Evolutionary conservation across 371 early-diverging fungal genomes (phyloP), one percentile per base, ranked within the genome.

Genomic region (Apophysomyces variabilis): DNA sequence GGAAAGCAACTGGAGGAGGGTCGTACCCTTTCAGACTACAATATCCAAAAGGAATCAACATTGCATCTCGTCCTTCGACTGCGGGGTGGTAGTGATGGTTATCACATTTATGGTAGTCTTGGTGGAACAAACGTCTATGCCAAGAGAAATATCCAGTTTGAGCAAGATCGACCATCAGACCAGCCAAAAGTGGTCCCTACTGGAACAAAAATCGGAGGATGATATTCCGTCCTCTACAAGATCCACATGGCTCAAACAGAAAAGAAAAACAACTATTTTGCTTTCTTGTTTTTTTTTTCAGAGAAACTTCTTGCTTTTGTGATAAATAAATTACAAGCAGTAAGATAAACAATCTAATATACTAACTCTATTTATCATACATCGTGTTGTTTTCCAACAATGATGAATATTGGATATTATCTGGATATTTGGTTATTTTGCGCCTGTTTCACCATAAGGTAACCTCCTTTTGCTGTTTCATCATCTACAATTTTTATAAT

Each of bases 111-210:
- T 66, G 67, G 65, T 67, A 54, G 66, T 71, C 57, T 67, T 67
- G 79, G 96, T 96, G 47, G 95, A 95, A 78, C 92, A 57, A 95
- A 95, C 69, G 93, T 93, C 41, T 92, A 93, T 71, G 94, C 95
- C 72, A 96, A 96, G 87, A 61, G 71, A 54, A 96, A 95, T 87
- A 95, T 96, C 69, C 96, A 96, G 79, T 95, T 95, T 83, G 94
- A 96, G 89, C 96, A 96, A 75, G 94, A 93, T 54, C 96, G 95
- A 66, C 97, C 96, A 50, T 96, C 96, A 47, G 96, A 95, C 80
- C 97, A 96, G 86, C 96, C 95, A 80, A 92, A 95, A 68, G 86
- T 96, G 38, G 96, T 96, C 67, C 95, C 96, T 76, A 95, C 96
- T 72, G 96, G 95, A 61, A 96, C 32, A 96, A 85, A 95, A 96